phyloP scores from a whole-genome alignment of 2,329 filamentous ascomycete species.

The Xylaria sp. region DNA sequence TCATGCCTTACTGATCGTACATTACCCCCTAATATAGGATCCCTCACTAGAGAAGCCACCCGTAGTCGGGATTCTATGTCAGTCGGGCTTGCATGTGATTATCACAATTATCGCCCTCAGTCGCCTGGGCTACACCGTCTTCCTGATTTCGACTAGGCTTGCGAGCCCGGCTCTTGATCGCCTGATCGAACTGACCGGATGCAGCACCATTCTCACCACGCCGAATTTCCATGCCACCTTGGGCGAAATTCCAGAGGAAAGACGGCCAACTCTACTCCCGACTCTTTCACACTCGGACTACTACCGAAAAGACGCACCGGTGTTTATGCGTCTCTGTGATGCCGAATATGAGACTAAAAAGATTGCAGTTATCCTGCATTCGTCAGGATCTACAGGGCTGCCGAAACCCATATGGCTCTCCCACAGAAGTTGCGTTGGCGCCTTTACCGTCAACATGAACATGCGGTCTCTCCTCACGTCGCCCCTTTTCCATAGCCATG shows the following conservation, averaged over 20 bases:
- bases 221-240: conserved; percentile 25
- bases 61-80: conserved; percentile 27
- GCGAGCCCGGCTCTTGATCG: conserved; percentile 52
- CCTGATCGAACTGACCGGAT: conserved; percentile 51
- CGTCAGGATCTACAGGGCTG: conserved; percentile 63
- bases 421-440: conserved; percentile 50
- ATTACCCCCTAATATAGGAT: conserved; percentile 7
- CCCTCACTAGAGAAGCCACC: conserved; percentile 16
- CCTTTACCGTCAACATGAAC: conserved; percentile 48
- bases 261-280: conserved; percentile 18
- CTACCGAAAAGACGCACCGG: conserved; percentile 27
- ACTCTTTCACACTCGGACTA: conserved; percentile 26
- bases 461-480: conserved; percentile 60
- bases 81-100: conserved; percentile 51
- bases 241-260: conserved; percentile 23
- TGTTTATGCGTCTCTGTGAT: conserved; percentile 32
- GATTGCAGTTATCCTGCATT: conserved; percentile 50
- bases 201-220: conserved; percentile 46
- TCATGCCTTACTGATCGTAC: conserved; percentile 13
- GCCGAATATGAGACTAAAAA: conserved; percentile 38
- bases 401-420: conserved; percentile 67
- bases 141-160: conserved; percentile 56
- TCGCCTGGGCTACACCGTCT: conserved; percentile 55
- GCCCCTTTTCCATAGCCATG: conserved; percentile 64
- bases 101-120: conserved; percentile 56